Conservation (phyloP, 208 protist genomes). For the Leishmania martiniquensis region DNA sequence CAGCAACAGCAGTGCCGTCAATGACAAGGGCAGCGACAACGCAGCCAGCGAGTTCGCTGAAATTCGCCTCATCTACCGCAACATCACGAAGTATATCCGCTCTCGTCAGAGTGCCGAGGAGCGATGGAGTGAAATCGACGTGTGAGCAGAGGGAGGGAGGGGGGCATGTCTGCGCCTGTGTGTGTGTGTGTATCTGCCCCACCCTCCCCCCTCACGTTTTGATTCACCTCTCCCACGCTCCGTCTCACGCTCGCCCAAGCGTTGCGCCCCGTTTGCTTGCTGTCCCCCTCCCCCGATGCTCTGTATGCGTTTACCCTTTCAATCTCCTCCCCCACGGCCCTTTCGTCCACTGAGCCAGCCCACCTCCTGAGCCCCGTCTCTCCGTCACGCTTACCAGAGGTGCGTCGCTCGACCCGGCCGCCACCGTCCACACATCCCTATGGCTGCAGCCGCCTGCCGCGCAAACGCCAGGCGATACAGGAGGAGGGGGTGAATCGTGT, state of each 20-base stretch:
- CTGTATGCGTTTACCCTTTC: not conserved
- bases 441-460: not conserved
- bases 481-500: not conserved
- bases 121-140: slow-evolving; percentile 75
- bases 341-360: not conserved
- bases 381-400: not conserved
- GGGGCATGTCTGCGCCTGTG: slow-evolving; percentile 4
- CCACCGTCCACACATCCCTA: not conserved
- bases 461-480: not conserved
- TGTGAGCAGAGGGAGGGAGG: slow-evolving; percentile 18
- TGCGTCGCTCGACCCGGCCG: not conserved
- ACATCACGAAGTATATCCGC: slow-evolving; percentile 79
- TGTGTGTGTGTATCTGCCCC: not conserved
- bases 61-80: slow-evolving; percentile 56
- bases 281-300: not conserved
- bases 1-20: not conserved
- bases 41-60: slow-evolving; percentile 31
- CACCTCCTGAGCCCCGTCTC: not conserved
- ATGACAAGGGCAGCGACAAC: not conserved
- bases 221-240: not conserved
- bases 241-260: not conserved
- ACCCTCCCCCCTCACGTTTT: not conserved
- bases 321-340: not conserved
- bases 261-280: not conserved
- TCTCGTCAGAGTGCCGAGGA: slow-evolving; percentile 60